Percentiles rank a stretch among this genome's conserved stretches.
These are phyloP conservation scores for Skeletonema menzelii DNA, from an alignment of 108 stramenopile genomes.

Conservation along the genomic window DNA sequence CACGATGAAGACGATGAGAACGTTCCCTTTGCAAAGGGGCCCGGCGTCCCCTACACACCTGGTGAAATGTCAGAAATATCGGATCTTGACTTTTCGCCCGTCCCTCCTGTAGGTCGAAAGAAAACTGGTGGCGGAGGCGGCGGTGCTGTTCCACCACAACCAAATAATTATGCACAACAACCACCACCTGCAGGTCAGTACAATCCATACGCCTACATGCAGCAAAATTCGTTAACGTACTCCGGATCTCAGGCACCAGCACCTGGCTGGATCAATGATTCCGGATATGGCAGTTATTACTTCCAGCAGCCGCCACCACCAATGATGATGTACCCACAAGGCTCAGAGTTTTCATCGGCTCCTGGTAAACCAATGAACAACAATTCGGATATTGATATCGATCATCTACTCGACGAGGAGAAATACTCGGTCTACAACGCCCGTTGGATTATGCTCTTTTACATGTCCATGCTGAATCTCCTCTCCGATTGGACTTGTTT, in stretches of 20 bases:
- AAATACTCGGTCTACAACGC: conserved; percentile 29
- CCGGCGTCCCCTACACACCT: neutral
- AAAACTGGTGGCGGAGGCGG: no score
- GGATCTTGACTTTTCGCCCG: neutral
- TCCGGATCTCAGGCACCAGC: neutral
- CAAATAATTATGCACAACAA: neutral
- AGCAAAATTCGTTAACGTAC: neutral
- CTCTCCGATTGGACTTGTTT: conserved; percentile 92
- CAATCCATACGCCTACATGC: neutral
- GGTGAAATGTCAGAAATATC: conserved; percentile 1
- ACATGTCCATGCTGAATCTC: conserved; percentile 86
- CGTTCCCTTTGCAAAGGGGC: neutral
- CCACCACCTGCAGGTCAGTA: neutral
- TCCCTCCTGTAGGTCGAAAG: neutral
- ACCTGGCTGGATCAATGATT: neutral
- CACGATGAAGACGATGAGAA: neutral
- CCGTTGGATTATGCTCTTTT: conserved; percentile 69
- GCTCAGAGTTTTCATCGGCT: neutral
- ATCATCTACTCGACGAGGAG: conserved; percentile 4
- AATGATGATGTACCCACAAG: neutral
- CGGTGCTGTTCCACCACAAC: neutral
- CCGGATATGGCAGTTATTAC: neutral
- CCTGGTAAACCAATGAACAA: neutral
- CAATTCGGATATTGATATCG: neutral
- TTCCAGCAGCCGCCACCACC: neutral